Base-by-base conservation (phyloP, 2,329 filamentous ascomycete species). In the Metarhizium guizhouense region DNA sequence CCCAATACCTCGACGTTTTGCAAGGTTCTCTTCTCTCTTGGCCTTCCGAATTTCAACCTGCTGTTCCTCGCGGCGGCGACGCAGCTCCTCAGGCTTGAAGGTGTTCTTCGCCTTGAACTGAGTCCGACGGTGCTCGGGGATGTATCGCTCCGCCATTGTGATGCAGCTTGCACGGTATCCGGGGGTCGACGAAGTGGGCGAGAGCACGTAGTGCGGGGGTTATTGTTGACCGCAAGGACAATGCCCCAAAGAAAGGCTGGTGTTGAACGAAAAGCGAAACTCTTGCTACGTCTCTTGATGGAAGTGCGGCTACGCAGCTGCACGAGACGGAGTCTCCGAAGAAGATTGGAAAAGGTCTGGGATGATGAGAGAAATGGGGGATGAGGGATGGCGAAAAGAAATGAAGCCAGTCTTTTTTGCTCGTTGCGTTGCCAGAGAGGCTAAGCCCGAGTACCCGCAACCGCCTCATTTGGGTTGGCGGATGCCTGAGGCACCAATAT, bases 91-190 rank as follows among this genome's bases (percentile, higher is more conserved):
- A 67, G 93, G 93, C 85, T 96, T 96, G 83, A 99, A 97, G 69
- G 90, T 90, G 76, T 90, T 93, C 84, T 96, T 96, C 55, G 94
- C 94, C 87, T 99, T 99, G 86, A 96, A 99, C 79, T 96, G 92
- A 63, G 90, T 96, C 72, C 94, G 92, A 74, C 94, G 91, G 81
- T 99, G 94, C 80, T 99, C 94, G 74, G 94, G 94, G 70, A 99
- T 99, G 80, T 96, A 99, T 70, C 94, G 90, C 75, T 99, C 94
- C 74, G 94, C 88, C 94, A 99, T 99, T 77, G 67, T 86, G 74
- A 47, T 55, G 56, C 29, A 47, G 36, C 10, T 53, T 53, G 45
- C 38, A 20, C 30, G 45, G 38, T 51, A 54, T 36, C 47, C 47
- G 16, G 25, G 48, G 34, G 48, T 53, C 25, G 51, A 43, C 32